Evolutionary conservation across 192 early-diverging fungal species (phyloP).

Genomic region (Chytriomyces sp.): DNA sequence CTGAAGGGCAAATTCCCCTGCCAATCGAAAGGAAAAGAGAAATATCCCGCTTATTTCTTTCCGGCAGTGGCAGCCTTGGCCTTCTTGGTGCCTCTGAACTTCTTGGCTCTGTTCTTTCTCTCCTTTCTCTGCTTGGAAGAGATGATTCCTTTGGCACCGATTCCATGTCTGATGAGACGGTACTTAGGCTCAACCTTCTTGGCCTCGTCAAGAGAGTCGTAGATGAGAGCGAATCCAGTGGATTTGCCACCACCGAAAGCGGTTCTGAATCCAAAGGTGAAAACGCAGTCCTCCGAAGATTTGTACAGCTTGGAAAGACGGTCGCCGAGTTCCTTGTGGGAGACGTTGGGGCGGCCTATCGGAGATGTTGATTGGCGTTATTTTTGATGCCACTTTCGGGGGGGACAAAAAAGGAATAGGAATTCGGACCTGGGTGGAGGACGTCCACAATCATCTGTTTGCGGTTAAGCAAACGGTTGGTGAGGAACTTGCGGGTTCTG

Average conservation of each 20-base stretch:
- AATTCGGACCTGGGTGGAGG: conserved; percentile 74
- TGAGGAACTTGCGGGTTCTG: conserved; percentile 98
- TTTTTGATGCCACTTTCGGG: too few relatives aligned
- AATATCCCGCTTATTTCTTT: conserved; percentile 18
- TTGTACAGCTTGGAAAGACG: conserved; percentile 97
- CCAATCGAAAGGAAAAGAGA: too few relatives aligned
- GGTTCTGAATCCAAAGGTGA: conserved; percentile 95
- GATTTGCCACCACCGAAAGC: conserved; percentile 96
- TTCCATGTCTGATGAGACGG: conserved; percentile 81
- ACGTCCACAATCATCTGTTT: conserved; percentile 98
- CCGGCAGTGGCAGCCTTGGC: conserved; percentile 47
- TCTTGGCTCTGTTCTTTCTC: conserved; percentile 98
- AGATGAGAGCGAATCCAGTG: conserved; percentile 94
- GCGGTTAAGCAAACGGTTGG: conserved; percentile 95
- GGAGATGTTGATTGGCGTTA: too few relatives aligned
- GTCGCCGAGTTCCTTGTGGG: conserved; percentile 90
- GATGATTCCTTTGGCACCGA: conserved; percentile 70
- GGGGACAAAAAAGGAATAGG: too few relatives aligned
- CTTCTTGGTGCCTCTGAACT: conserved; percentile 97
- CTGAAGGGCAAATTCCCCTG: too few relatives aligned
- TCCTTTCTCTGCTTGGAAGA: conserved; percentile 99
- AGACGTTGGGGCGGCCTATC: conserved; percentile 78
- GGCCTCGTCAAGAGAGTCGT: conserved; percentile 89
- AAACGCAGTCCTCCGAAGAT: conserved; percentile 81
- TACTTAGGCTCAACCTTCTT: conserved; percentile 99